Conservation (phyloP, 2,329 filamentous ascomycete species). For the Sporothrix phasma region DNA sequence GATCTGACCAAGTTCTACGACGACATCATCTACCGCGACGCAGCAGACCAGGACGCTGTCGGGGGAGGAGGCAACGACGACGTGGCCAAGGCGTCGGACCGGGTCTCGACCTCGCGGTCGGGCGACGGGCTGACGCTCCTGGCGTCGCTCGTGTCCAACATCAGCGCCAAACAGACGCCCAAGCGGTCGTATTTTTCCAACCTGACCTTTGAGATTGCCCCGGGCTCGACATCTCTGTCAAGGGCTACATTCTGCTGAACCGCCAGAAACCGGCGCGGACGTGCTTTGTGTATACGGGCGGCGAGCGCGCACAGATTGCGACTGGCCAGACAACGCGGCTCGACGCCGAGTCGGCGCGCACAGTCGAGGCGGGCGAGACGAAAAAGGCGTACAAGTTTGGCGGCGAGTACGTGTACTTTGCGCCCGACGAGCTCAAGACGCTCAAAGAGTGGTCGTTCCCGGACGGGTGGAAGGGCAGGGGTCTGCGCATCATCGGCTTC, state of each 20-base stretch:
- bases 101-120: constrained; percentile 51
- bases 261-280: constrained; percentile 70
- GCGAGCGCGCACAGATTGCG: constrained; percentile 76
- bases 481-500: constrained; percentile 88
- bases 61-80: constrained; percentile 39
- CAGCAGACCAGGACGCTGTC: constrained; percentile 57
- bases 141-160: constrained; percentile 75
- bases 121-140: constrained; percentile 54
- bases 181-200: constrained; percentile 80
- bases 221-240: constrained; percentile 78
- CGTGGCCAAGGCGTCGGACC: constrained; percentile 52
- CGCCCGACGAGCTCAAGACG: constrained; percentile 67
- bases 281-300: constrained; percentile 79
- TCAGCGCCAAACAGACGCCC: constrained; percentile 81
- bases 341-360: constrained; percentile 65
- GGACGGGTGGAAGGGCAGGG: constrained; percentile 58
- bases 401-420: constrained; percentile 79
- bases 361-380: constrained; percentile 70
- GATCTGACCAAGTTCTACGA: constrained; percentile 85
- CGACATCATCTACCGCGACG: constrained; percentile 81
- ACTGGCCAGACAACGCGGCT: constrained; percentile 62
- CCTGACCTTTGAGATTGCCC: constrained; percentile 78
- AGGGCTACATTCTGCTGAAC: constrained; percentile 84
- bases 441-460: constrained; percentile 46
- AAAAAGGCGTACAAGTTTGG: constrained; percentile 95